phyloP scores from a whole-genome alignment of 1,139 yeast genomes.

The Candida buenavistaensis region DNA sequence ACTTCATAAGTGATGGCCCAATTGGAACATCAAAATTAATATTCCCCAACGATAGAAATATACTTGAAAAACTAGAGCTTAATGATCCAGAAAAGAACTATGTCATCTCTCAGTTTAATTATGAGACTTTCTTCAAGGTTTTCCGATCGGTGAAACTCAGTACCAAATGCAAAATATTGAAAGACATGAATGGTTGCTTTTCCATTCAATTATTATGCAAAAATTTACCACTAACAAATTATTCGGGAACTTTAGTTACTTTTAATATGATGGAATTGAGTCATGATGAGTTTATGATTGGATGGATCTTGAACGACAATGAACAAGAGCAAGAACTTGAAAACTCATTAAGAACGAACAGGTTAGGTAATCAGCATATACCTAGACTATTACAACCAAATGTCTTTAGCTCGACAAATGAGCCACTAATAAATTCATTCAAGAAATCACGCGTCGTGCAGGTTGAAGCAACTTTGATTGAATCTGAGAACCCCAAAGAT shows the following conservation, averaged over 20 bases:
- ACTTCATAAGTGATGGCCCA: slow-evolving; percentile 64
- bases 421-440: slow-evolving; percentile 12
- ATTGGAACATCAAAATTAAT: slow-evolving; percentile 69
- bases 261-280: slow-evolving; percentile 54
- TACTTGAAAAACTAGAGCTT: slow-evolving; percentile 50
- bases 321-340: slow-evolving; percentile 7
- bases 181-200: slow-evolving; percentile 56
- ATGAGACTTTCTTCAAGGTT: slow-evolving; percentile 52
- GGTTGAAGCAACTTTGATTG: slow-evolving; percentile 3
- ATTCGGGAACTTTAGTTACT: slow-evolving; percentile 63
- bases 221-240: slow-evolving; percentile 29
- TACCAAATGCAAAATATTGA: slow-evolving; percentile 57
- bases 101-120: slow-evolving; percentile 48
- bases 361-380: background rate
- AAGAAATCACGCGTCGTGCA: slow-evolving; percentile 6
- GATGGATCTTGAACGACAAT: slow-evolving; percentile 14
- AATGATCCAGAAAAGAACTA: slow-evolving; percentile 18
- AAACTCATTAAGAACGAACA: background rate
- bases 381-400: background rate
- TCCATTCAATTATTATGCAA: slow-evolving; percentile 46
- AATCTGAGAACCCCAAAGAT: no score
- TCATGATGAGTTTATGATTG: slow-evolving; percentile 16
- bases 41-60: slow-evolving; percentile 63
- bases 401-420: no score
- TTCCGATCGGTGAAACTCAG: slow-evolving; percentile 57